phyloP scores from a whole-genome alignment of 148 eudicot species.

The Cornus controversa region DNA sequence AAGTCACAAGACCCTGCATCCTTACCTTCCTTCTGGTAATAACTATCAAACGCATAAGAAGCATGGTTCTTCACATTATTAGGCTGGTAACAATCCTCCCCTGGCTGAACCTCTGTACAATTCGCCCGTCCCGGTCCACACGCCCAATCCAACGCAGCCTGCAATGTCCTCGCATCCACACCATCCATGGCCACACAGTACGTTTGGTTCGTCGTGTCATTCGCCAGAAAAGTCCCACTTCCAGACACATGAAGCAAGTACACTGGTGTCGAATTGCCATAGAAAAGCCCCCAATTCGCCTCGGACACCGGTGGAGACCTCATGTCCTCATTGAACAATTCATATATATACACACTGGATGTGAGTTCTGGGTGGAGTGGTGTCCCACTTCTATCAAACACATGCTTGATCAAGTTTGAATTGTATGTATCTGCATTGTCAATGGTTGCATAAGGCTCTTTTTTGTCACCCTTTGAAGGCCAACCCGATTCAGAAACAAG shows the following conservation, averaged over 20 bases:
- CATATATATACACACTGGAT: slow-evolving; percentile 75
- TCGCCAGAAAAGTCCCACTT: slow-evolving; percentile 81
- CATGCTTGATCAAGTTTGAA: slow-evolving; percentile 81
- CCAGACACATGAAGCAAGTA: slow-evolving; percentile 81
- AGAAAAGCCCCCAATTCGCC: slow-evolving; percentile 93
- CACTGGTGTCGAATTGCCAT: slow-evolving; percentile 66
- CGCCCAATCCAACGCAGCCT: slow-evolving; percentile 92
- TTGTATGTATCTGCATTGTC: slow-evolving; percentile 83
- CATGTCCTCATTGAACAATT: slow-evolving; percentile 90
- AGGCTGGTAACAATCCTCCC: slow-evolving; percentile 79
- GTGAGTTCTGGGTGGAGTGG: slow-evolving; percentile 78
- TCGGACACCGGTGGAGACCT: slow-evolving; percentile 85
- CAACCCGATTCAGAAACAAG: slow-evolving; percentile 92
- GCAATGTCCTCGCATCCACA: slow-evolving; percentile 61
- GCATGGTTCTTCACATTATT: slow-evolving; percentile 77
- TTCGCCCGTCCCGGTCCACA: slow-evolving; percentile 96
- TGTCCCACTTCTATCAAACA: slow-evolving; percentile 61
- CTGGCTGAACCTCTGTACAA: slow-evolving; percentile 87
- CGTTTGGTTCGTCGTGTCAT: slow-evolving; percentile 79
- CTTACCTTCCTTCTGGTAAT: slow-evolving; percentile 76
- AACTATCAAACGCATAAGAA: slow-evolving; percentile 88
- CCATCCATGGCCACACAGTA: slow-evolving; percentile 76
- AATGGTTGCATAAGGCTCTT: slow-evolving; percentile 79
- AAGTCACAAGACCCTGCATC: slow-evolving; percentile 79
- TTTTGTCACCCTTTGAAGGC: slow-evolving; percentile 91